Evolutionary conservation across 495 filamentous ascomycete genomes (phyloP).

Genomic region (Ascodesmis nigricans): DNA sequence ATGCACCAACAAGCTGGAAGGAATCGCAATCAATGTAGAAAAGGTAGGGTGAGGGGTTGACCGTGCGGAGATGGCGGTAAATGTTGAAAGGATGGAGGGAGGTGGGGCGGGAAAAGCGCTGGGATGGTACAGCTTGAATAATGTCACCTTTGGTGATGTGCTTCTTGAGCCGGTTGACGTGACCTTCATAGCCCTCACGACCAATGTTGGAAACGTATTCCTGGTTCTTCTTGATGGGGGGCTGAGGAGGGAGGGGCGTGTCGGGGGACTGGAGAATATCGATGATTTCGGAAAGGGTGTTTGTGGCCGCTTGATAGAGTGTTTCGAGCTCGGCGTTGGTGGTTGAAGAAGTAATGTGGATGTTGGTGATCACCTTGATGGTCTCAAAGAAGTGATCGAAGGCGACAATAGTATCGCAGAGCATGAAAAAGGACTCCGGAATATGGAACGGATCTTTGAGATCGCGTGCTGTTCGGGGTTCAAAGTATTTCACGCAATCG

Average conservation of each 20-base stretch:
- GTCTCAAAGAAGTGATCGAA: conserved; percentile 88
- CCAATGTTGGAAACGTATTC: conserved; percentile 90
- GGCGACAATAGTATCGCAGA: conserved; percentile 85
- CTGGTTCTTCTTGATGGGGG: conserved; percentile 44
- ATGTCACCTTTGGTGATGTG: conserved; percentile 85
- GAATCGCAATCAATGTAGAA: conserved; percentile 82
- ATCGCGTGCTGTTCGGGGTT: conserved; percentile 68
- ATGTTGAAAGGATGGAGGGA: conserved; percentile 92
- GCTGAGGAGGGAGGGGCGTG: conserved; percentile 54
- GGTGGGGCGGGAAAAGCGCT: conserved; percentile 75
- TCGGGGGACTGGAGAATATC: conserved; percentile 45
- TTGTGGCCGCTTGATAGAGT: conserved; percentile 42
- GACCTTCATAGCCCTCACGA: conserved; percentile 60
- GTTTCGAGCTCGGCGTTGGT: conserved; percentile 30
- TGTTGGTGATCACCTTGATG: conserved; percentile 79
- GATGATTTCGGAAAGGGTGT: conserved; percentile 41
- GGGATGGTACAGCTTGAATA: conserved; percentile 90
- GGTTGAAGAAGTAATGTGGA: conserved; percentile 35
- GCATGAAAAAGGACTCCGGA: conserved; percentile 90
- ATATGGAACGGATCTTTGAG: conserved; percentile 74
- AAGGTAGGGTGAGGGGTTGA: conserved; percentile 89
- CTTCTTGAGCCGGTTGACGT: conserved; percentile 59
- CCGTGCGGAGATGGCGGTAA: conserved; percentile 82
- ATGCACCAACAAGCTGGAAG: conserved; percentile 89
- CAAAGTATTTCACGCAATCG: conserved; percentile 92